Evolutionary conservation across 805 yeast genomes (phyloP).

Genomic region (Candida schatavii): DNA sequence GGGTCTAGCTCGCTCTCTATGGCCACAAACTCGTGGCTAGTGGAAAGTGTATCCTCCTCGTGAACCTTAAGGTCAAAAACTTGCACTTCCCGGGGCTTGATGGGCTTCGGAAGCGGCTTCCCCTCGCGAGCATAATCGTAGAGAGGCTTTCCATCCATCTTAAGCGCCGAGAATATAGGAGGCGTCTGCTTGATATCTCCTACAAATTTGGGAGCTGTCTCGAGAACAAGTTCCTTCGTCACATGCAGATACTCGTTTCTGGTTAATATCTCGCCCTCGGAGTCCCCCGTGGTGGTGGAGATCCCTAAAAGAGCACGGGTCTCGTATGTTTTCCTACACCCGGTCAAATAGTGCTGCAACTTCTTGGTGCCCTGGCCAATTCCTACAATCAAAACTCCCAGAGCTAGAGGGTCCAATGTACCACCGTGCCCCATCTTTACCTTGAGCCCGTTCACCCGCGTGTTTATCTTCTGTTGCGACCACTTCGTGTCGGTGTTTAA

Average conservation of each 20-base stretch:
- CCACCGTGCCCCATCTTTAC: slow-evolving; percentile 98
- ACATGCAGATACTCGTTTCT: slow-evolving; percentile 57
- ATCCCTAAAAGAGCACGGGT: slow-evolving; percentile 85
- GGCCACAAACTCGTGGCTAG: slow-evolving; percentile 52
- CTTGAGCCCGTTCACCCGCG: slow-evolving; percentile 51
- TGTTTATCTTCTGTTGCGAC: slow-evolving; percentile 48
- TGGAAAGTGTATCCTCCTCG: slow-evolving; percentile 49
- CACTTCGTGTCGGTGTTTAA: slow-evolving; percentile 36
- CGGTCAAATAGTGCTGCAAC: slow-evolving; percentile 66
- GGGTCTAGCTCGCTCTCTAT: slow-evolving; percentile 43
- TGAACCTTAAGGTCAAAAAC: slow-evolving; percentile 54
- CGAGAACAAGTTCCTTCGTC: slow-evolving; percentile 47
- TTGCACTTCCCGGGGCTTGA: slow-evolving; percentile 70
- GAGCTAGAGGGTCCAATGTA: slow-evolving; percentile 90
- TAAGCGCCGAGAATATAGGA: slow-evolving; percentile 90
- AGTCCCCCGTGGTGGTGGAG: slow-evolving; percentile 91
- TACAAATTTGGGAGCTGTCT: slow-evolving; percentile 59
- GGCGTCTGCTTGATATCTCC: slow-evolving; percentile 88
- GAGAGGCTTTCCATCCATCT: slow-evolving; percentile 90
- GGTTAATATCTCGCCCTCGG: slow-evolving; percentile 77
- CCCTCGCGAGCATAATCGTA: slow-evolving; percentile 94
- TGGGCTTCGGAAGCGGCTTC: slow-evolving; percentile 77
- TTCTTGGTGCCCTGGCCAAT: slow-evolving; percentile 89
- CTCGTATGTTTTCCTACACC: slow-evolving; percentile 75
- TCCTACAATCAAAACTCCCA: slow-evolving; percentile 91